These are phyloP conservation scores for Starmerella stigmatis DNA, from an alignment of 805 yeast genomes.

Conservation along the genomic window DNA sequence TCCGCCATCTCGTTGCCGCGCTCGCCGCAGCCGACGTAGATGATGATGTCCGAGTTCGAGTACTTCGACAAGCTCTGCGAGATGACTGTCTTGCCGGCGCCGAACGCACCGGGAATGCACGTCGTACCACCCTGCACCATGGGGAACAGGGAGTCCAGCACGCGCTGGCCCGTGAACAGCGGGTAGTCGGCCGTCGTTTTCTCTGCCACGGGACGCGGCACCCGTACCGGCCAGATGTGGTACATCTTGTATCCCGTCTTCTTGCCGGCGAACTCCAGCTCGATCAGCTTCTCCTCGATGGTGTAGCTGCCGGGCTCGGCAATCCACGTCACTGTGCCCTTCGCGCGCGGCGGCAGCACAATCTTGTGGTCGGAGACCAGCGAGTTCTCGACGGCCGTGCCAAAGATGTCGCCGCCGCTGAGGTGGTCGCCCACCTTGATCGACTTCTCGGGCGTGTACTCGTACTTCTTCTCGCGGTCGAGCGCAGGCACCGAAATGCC, in stretches of 20 bases:
- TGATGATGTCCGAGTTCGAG: conserved; percentile 93
- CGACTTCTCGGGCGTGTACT: conserved; percentile 61
- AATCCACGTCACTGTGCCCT: conserved; percentile 88
- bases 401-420: conserved; percentile 96
- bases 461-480: conserved; percentile 69
- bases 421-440: conserved; percentile 92
- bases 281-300: conserved; percentile 80
- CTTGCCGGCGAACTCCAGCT: conserved; percentile 89
- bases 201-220: conserved; percentile 96
- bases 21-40: conserved; percentile 90
- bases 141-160: conserved; percentile 92
- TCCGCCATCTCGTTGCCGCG: conserved; percentile 99
- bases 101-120: conserved; percentile 99
- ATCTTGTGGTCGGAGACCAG: conserved; percentile 86
- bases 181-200: conserved; percentile 91
- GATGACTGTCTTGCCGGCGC: conserved; percentile 98
- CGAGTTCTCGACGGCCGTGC: conserved; percentile 88
- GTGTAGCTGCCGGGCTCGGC: conserved; percentile 86
- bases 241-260: conserved; percentile 76
- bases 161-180: conserved; percentile 96
- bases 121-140: conserved; percentile 99
- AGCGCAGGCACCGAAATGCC: conserved; percentile 97
- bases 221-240: conserved; percentile 99
- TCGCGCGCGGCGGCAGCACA: conserved; percentile 92
- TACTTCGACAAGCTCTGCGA: conserved; percentile 94